These are phyloP conservation scores for Aspergillus sergii DNA, from an alignment of 2,329 filamentous ascomycete genomes.

Conservation along the genomic window DNA sequence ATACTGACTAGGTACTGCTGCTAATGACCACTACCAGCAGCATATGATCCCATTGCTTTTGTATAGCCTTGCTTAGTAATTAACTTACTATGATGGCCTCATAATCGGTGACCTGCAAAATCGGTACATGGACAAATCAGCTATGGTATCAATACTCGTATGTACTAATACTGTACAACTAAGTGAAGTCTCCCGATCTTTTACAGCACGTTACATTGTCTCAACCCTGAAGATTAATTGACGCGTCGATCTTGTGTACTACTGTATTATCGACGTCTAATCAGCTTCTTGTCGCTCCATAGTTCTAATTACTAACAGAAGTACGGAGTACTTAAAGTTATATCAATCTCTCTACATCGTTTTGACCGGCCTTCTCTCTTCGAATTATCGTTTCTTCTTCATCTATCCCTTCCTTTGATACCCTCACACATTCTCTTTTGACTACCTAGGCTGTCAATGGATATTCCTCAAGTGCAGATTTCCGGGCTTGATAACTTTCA, in stretches of 20 bases:
- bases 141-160: too few relatives aligned
- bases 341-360: background rate
- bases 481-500: slow-evolving; percentile 13
- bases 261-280: too few relatives aligned
- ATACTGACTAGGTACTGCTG: background rate
- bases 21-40: too few relatives aligned
- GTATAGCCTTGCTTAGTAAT: background rate
- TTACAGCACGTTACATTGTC: too few relatives aligned
- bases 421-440: background rate
- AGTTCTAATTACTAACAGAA: too few relatives aligned
- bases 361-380: background rate
- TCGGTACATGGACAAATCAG: too few relatives aligned
- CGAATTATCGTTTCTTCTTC: background rate
- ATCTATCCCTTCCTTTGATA: background rate
- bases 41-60: too few relatives aligned
- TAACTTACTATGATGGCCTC: background rate
- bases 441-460: slow-evolving; percentile 16
- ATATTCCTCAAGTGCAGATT: slow-evolving; percentile 24
- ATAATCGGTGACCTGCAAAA: too few relatives aligned
- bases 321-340: background rate
- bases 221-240: too few relatives aligned
- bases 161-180: too few relatives aligned
- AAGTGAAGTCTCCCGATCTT: too few relatives aligned
- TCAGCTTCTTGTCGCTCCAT: background rate
- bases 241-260: too few relatives aligned